Percentiles rank a stretch among this genome's conserved stretches.
These are phyloP conservation scores for Monosporascus ibericus DNA, from an alignment of 2,329 filamentous ascomycete species.

Conservation along the genomic window DNA sequence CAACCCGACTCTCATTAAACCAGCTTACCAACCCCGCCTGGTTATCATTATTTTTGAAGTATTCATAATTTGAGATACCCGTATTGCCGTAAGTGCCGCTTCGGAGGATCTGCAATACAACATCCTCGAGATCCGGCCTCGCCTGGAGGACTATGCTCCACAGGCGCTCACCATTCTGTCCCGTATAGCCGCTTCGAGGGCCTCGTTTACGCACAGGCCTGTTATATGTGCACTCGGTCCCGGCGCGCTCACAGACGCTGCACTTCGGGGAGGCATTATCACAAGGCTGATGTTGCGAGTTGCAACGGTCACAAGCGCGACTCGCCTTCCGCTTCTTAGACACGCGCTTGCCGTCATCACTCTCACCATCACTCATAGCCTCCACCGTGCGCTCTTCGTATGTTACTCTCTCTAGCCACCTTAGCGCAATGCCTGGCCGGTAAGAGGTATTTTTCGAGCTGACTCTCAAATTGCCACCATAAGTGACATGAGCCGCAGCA, in stretches of 20 bases:
- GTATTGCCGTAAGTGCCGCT: constrained; percentile 22
- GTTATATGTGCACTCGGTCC: constrained; percentile 28
- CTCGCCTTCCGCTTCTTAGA: constrained; percentile 31
- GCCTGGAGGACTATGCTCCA: constrained; percentile 28
- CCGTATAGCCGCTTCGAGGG: constrained; percentile 27
- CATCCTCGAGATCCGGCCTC: constrained; percentile 24
- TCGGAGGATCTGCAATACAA: constrained; percentile 24
- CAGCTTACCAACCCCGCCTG: constrained; percentile 25
- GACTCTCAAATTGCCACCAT: too few relatives aligned
- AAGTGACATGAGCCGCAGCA: too few relatives aligned
- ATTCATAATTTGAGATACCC: constrained; percentile 24
- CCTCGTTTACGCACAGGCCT: constrained; percentile 27
- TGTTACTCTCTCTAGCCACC: constrained; percentile 11
- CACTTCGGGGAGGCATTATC: constrained; percentile 41
- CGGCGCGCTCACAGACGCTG: constrained; percentile 35
- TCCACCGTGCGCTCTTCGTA: constrained; percentile 14
- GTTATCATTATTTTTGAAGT: constrained; percentile 27
- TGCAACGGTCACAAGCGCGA: constrained; percentile 38
- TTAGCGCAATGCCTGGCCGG: neutral
- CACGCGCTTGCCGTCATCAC: constrained; percentile 23
- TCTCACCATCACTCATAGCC: constrained; percentile 30
- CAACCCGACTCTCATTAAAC: constrained; percentile 27
- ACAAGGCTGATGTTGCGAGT: constrained; percentile 41
- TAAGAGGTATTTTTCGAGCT: neutral
- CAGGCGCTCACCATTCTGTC: constrained; percentile 27